A percentile compares a stretch with the other conserved stretches of the same genome.
Conservation (phyloP, 768 basidiomycete genomes). For the Ramaria sp. region DNA sequence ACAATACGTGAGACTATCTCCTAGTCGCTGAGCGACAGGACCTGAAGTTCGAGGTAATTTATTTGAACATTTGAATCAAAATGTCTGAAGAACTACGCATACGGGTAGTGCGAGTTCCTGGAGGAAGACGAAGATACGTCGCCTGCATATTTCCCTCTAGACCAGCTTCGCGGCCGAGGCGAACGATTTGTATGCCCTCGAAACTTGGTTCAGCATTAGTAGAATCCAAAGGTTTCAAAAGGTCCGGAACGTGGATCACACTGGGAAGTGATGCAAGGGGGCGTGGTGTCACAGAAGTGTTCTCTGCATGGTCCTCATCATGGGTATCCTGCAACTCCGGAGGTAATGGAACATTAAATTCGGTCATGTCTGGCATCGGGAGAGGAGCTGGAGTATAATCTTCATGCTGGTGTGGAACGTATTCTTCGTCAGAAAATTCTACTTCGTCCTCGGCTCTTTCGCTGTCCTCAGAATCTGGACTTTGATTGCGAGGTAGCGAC, state of each 20-base stretch:
- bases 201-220: neutral
- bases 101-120: slow-evolving; percentile 7
- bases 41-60: neutral
- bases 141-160: slow-evolving; percentile 5
- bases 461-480: neutral
- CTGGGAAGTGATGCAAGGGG: slow-evolving; percentile 2
- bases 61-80: neutral
- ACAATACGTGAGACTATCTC: slow-evolving; percentile 6
- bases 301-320: neutral
- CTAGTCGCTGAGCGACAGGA: slow-evolving; percentile 6
- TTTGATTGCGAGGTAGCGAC: neutral
- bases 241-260: slow-evolving; percentile 3
- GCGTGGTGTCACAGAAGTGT: neutral
- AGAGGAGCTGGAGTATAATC: neutral
- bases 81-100: neutral
- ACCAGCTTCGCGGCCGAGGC: slow-evolving; percentile 3
- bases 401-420: neutral
- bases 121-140: slow-evolving; percentile 8
- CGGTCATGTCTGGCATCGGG: slow-evolving; percentile 5
- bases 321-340: neutral
- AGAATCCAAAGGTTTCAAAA: slow-evolving; percentile 1
- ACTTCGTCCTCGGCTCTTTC: neutral
- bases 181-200: neutral
- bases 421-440: neutral
- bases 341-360: slow-evolving; percentile 3